Evolutionary conservation across 805 yeast species (phyloP), one percentile per base, ranked within the genome.

Genomic region (Diddensiella transvaalensis): DNA sequence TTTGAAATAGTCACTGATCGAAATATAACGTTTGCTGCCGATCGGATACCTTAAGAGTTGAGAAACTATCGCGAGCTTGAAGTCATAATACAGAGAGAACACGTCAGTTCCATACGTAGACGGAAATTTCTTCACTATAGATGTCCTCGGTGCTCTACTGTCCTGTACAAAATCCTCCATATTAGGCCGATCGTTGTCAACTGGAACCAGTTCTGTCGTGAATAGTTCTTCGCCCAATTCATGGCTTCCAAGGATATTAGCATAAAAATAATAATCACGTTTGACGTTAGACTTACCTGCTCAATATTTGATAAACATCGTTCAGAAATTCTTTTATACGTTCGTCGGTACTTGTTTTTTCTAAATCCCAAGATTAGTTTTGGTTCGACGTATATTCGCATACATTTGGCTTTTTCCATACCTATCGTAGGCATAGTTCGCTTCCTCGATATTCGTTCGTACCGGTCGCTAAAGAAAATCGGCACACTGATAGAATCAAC

Each of bases 1-100:
- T 50, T 55, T 57, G 55, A 63, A 67, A 32, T 64, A 57, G 36
- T 51, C 48, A 44, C 58, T 42, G 11, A 60, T 30, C 36, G 50
- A 58, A 10, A 39, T 50, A 51, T 67, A 67, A 33, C 49, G 53
- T 23, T 52, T 52, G 30, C 63, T 53, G 21, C 63, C 63, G 48
- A 64, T 62, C 5, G 57, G 58, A 3, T 41, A 44, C 37, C 54
- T 42, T 21, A 53, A 50, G 5, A 65, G 52, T 3, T 47, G 44
- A 30, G 57, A 44, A 30, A 58, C 61, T 5, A 60, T 50, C 15
- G 65, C 64, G 13, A 59, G 59, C 53, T 63, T 63, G 39, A 64
- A 46, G 48, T 64, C 68, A 49, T 60, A 56, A 33, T 55, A 60
- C 6, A 60, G 49, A 15, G 40, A 40, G 23, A 47, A 47, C 4